These are phyloP conservation scores for Catharanthus roseus DNA, from an alignment of 257 asterid species.

Conservation along the genomic window DNA sequence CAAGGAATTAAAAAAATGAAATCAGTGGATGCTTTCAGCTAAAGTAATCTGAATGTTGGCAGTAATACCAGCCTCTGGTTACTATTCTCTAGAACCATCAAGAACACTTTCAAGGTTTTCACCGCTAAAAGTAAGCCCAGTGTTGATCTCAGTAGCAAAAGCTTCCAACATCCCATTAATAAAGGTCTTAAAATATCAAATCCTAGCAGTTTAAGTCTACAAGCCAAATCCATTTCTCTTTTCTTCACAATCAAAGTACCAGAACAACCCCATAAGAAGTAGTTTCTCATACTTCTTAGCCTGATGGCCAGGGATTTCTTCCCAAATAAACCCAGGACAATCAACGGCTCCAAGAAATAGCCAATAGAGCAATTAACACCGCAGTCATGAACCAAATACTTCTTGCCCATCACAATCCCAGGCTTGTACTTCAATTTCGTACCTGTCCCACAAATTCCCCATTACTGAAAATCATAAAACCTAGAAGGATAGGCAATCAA, in stretches of 20 bases:
- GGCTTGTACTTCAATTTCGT: conserved; percentile 83
- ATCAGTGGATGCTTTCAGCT: background rate
- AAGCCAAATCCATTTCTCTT: background rate
- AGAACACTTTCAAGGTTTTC: background rate
- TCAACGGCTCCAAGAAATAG: conserved; percentile 77
- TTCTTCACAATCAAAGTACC: background rate
- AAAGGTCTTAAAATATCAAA: background rate
- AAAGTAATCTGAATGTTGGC: background rate
- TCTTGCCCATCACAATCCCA: conserved; percentile 84
- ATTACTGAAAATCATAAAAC: too few relatives aligned
- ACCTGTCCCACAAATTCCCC: conserved; percentile 28
- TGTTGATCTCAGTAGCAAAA: background rate
- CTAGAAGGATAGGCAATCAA: too few relatives aligned
- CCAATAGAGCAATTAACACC: conserved; percentile 66
- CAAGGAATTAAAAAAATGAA: background rate
- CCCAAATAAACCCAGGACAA: conserved; percentile 76
- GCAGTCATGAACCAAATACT: conserved; percentile 63
- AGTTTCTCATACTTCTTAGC: conserved; percentile 48
- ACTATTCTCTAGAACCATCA: background rate
- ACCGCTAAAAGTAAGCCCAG: background rate
- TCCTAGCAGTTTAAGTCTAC: background rate
- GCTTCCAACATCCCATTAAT: background rate
- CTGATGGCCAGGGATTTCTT: conserved; percentile 63
- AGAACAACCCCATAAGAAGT: background rate
- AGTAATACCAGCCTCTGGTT: background rate